Percentiles rank a stretch among this genome's conserved stretches.
Evolutionary conservation across 2,329 filamentous ascomycete genomes (phyloP).

Genomic region (Escovopsis sp.): DNA sequence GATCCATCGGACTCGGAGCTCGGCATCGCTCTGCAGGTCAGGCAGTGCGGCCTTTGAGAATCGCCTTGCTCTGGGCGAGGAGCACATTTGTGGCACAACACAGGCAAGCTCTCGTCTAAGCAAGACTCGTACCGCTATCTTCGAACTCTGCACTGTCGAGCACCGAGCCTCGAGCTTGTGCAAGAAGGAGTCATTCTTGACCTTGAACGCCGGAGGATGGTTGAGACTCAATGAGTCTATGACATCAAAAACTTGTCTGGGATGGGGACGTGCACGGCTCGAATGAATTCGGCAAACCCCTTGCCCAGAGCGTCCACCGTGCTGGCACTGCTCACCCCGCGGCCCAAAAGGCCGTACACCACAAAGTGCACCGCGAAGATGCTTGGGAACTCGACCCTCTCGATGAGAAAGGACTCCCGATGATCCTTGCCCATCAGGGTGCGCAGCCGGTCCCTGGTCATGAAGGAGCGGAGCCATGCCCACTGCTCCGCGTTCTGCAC

Average conservation of each 20-base stretch:
- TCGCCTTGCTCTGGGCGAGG: too few relatives aligned
- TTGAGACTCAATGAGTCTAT: too few relatives aligned
- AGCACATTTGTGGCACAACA: too few relatives aligned
- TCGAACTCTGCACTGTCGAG: too few relatives aligned
- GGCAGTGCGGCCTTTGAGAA: too few relatives aligned
- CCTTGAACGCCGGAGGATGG: too few relatives aligned
- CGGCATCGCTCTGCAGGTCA: too few relatives aligned
- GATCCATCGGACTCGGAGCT: too few relatives aligned
- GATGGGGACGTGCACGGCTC: constrained; percentile 13
- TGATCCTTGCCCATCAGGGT: constrained; percentile 21
- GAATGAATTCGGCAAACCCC: constrained; percentile 33
- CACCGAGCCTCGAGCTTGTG: too few relatives aligned
- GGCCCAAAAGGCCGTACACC: constrained; percentile 28
- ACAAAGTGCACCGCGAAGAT: constrained; percentile 34
- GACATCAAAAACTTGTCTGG: constrained; percentile 6
- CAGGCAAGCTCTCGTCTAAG: too few relatives aligned
- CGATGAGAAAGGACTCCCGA: constrained; percentile 18
- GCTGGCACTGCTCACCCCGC: constrained; percentile 31
- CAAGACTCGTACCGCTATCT: too few relatives aligned
- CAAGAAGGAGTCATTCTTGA: too few relatives aligned
- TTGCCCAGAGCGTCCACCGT: constrained; percentile 35
- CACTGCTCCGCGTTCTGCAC: constrained; percentile 27
- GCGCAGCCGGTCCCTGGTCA: constrained; percentile 23
- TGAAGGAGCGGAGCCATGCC: constrained; percentile 26
- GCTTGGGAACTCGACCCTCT: constrained; percentile 30